Conservation (phyloP, 2,329 filamentous ascomycete species). For the Conoideocrella luteorostrata region DNA sequence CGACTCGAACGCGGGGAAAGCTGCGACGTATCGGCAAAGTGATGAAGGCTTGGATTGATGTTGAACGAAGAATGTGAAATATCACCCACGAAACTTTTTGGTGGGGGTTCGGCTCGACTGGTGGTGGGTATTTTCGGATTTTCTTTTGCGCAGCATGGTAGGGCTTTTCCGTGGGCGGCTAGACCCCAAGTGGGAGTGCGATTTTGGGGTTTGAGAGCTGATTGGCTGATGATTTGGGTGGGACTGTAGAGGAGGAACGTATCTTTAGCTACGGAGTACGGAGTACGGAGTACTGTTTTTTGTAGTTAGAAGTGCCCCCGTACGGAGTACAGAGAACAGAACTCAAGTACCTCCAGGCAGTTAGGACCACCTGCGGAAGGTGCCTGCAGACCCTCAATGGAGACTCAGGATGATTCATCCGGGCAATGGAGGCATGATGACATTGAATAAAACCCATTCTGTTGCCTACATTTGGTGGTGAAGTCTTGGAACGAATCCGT, state of each 20-base stretch:
- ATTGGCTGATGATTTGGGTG: conserved; percentile 10
- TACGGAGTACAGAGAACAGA: no score
- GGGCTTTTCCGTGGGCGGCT: conserved; percentile 17
- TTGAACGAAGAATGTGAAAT: not conserved
- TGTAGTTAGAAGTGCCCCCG: no score
- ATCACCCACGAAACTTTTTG: conserved; percentile 9
- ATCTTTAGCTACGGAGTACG: no score
- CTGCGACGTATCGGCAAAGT: conserved; percentile 65
- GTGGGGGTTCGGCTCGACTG: conserved; percentile 11
- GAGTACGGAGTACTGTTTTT: no score
- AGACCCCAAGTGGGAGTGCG: conserved; percentile 8
- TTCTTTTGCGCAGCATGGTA: conserved; percentile 5
- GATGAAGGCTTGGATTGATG: conserved; percentile 51
- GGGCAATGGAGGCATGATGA: conserved; percentile 6
- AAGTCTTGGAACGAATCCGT: no score
- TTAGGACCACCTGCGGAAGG: no score
- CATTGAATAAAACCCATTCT: no score
- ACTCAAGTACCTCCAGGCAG: no score
- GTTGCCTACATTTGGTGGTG: no score
- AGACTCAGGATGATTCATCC: conserved; percentile 14
- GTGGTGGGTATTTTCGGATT: no score
- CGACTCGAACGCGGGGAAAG: conserved; percentile 63
- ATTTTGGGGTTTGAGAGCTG: not conserved
- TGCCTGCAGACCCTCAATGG: not conserved
- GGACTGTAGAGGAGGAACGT: conserved; percentile 8